Base-by-base conservation (phyloP, 371 early-diverging fungal species). In the Enterospora canceri region DNA sequence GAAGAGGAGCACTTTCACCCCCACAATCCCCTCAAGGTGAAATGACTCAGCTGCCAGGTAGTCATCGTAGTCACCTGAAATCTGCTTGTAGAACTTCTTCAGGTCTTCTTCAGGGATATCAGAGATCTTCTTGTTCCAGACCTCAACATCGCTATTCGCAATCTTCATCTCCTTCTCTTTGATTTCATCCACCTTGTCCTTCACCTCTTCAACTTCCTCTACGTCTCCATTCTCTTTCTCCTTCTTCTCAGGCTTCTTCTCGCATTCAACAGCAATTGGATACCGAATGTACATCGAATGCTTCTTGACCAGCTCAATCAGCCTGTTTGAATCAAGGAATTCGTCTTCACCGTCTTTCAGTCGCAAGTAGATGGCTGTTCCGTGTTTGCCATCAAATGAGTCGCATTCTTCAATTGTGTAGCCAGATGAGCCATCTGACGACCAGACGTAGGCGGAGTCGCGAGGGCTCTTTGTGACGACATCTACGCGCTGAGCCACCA, bases 51-150 rank as follows among this genome's bases (percentile, higher is more conserved):
- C 85, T 65, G 90, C 86, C 16, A 73, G 18, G 78, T 87, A 90
- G 68, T 91, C 91, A 80, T 91, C 91, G 89, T 89, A 90, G 84
- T 92, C 91, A 82, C 90, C 89, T 78, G 87, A 82, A 73, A 91
- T 82, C 60, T 88, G 81, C 84, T 91, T 91, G 86, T 92, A 92
- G 86, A 92, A 91, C 48, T 84, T 78, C 64, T 84, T 85, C 77
- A 90, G 89, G 82, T 91, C 91, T 73, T 90, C 89, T 81, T 84
- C 82, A 79, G 84, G 85, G 79, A 91, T 86, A 72, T 89, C 85
- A 71, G 88, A 86, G 63, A 90, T 89, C 81, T 89, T 87, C 78
- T 87, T 88, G 61, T 88, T 87, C 94, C 94, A 93, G 76, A 92
- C 82, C 33, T 91, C 90, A 84, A 88, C 90, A 73, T 89, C 88